A percentile compares a stretch with the other conserved stretches of the same genome.
These are phyloP conservation scores for Mycena olivaceomarginata DNA, from an alignment of 768 basidiomycete genomes.

Conservation along the genomic window DNA sequence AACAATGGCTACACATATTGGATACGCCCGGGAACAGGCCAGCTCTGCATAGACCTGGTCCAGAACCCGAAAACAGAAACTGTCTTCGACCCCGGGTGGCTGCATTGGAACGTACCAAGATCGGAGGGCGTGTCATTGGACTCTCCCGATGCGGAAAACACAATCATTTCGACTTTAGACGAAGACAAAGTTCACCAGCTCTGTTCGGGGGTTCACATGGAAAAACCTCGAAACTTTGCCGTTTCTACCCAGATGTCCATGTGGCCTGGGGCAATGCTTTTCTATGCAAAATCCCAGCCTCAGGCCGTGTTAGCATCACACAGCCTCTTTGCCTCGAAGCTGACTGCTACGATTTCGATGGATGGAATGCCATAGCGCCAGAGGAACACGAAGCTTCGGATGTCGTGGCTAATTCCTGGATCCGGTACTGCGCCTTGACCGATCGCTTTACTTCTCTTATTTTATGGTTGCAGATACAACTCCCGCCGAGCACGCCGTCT, in stretches of 20 bases:
- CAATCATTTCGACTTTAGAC: background rate
- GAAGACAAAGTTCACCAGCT: background rate
- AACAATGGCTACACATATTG: too few relatives aligned
- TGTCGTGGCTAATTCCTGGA: background rate
- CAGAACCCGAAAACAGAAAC: too few relatives aligned
- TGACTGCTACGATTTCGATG: background rate
- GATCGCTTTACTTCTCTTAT: background rate
- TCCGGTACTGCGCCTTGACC: background rate
- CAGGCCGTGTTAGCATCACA: background rate
- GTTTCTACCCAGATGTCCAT: background rate
- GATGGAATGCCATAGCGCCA: background rate
- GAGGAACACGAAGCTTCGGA: background rate
- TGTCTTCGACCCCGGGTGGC: background rate
- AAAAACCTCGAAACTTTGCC: background rate
- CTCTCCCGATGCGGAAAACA: background rate
- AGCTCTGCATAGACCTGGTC: too few relatives aligned
- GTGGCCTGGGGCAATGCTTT: background rate
- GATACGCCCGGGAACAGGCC: too few relatives aligned
- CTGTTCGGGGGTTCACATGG: background rate
- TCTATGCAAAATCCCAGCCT: background rate
- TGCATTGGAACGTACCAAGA: background rate
- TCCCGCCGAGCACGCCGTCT: background rate
- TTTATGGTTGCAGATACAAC: background rate
- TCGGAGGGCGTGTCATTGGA: slow-evolving; percentile 8
- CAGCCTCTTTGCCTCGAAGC: background rate